Conservation (phyloP, 331 rosid genomes). For the Malus hybrid region DNA sequence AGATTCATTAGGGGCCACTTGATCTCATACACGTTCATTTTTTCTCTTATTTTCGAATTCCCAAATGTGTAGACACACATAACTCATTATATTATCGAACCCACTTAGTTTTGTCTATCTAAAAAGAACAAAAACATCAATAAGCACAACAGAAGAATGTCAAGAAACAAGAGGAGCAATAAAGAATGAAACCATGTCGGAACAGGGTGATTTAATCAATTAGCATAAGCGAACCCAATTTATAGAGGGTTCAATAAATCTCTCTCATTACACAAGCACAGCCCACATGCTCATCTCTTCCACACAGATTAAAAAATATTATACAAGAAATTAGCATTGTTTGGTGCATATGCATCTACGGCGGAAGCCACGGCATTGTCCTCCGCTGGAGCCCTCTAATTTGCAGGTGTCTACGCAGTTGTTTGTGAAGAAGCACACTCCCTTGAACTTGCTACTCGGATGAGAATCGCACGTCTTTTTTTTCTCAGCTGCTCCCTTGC, state of each 20-base stretch:
- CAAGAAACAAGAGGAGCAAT: no score
- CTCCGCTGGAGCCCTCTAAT: conserved; percentile 23
- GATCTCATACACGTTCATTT: no score
- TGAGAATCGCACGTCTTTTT: conserved; percentile 6
- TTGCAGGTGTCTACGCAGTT: conserved; percentile 16
- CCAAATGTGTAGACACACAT: no score
- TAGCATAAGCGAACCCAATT: background rate
- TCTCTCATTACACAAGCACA: background rate
- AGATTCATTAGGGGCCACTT: no score
- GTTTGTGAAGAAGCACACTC: background rate
- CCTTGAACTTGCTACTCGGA: conserved; percentile 17
- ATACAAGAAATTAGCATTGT: background rate
- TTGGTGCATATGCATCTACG: conserved; percentile 28
- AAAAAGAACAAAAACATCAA: no score
- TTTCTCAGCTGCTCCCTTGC: background rate
- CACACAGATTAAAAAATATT: no score
- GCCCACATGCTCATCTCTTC: background rate
- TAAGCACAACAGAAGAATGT: no score
- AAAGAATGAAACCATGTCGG: no score
- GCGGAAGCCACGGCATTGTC: conserved; percentile 23
- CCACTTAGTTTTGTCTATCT: no score
- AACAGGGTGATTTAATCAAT: background rate
- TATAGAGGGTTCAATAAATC: background rate
- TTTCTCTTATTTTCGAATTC: no score
- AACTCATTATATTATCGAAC: no score